These are phyloP conservation scores for Vigna unguiculata DNA, from an alignment of 306 rosid genomes.

Conservation along the genomic window DNA sequence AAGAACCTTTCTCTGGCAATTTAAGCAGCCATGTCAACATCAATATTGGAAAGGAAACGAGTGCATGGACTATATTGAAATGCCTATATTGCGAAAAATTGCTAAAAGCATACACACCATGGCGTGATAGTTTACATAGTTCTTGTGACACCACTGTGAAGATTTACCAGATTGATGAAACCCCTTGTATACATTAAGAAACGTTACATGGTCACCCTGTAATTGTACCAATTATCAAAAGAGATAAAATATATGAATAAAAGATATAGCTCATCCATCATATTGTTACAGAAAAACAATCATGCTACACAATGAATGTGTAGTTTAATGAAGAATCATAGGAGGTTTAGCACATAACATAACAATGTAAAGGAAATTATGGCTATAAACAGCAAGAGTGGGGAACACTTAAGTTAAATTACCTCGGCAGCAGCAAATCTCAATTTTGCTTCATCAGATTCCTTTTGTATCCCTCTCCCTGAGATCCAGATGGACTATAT, in stretches of 20 bases:
- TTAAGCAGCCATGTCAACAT: constrained; percentile 44
- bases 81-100: constrained; percentile 15
- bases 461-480: constrained; percentile 87
- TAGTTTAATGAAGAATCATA: constrained; percentile 25
- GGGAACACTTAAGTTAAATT: constrained; percentile 32
- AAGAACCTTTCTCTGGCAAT: constrained; percentile 77
- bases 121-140: constrained; percentile 86
- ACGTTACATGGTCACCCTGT: constrained; percentile 93
- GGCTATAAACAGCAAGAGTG: constrained; percentile 6
- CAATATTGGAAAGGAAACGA: constrained; percentile 16
- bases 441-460: constrained; percentile 92
- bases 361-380: constrained; percentile 25
- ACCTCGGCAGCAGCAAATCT: constrained; percentile 97
- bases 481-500: constrained; percentile 89
- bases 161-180: constrained; percentile 95
- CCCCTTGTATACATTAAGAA: constrained; percentile 90
- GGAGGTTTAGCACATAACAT: constrained; percentile 26
- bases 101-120: constrained; percentile 73
- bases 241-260: constrained; percentile 24
- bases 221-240: constrained; percentile 42
- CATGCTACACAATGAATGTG: constrained; percentile 24
- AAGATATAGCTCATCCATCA: constrained; percentile 9
- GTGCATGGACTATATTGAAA: constrained; percentile 8
- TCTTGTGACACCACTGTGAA: constrained; percentile 95
- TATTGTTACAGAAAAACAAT: constrained; percentile 7